Evolutionary conservation across 2,329 filamentous ascomycete genomes (phyloP).

Genomic region (Chalaropsis ovoidea): DNA sequence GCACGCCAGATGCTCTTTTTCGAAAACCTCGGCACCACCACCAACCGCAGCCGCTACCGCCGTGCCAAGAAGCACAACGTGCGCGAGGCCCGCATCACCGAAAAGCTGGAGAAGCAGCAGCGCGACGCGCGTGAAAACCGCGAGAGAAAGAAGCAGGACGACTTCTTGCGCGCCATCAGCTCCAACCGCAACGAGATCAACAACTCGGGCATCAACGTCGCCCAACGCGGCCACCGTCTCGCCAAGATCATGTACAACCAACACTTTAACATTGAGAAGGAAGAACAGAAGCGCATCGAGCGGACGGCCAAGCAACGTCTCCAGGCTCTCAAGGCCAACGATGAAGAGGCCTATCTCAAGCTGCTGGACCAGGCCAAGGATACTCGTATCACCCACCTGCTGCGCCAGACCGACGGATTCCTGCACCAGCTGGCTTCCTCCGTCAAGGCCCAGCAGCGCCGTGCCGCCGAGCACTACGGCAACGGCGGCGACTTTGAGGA

Average conservation of each 20-base stretch:
- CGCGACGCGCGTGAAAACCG: slow-evolving; percentile 89
- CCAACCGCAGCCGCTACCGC: slow-evolving; percentile 81
- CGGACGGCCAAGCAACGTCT: slow-evolving; percentile 98
- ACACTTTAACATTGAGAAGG: slow-evolving; percentile 94
- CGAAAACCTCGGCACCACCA: slow-evolving; percentile 93
- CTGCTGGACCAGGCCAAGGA: slow-evolving; percentile 97
- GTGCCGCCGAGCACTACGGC: slow-evolving; percentile 67
- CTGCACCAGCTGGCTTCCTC: slow-evolving; percentile 89
- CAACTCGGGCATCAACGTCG: slow-evolving; percentile 55
- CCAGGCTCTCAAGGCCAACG: slow-evolving; percentile 95
- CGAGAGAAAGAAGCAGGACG: slow-evolving; percentile 93
- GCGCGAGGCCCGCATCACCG: slow-evolving; percentile 89
- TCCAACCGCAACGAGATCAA: slow-evolving; percentile 71
- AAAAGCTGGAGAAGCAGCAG: slow-evolving; percentile 98
- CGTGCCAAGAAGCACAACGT: slow-evolving; percentile 96
- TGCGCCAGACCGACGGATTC: slow-evolving; percentile 96
- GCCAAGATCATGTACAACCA: slow-evolving; percentile 80
- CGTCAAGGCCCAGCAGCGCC: slow-evolving; percentile 86
- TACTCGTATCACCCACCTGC: slow-evolving; percentile 93
- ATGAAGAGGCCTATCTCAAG: slow-evolving; percentile 97
- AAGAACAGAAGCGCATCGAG: slow-evolving; percentile 97
- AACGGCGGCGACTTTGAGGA: slow-evolving; percentile 53
- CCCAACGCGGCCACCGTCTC: slow-evolving; percentile 70
- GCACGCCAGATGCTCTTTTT: slow-evolving; percentile 89
- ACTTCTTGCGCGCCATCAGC: slow-evolving; percentile 80